phyloP scores from a whole-genome alignment of 495 filamentous ascomycete genomes.

The Aspergillus nanangensis region DNA sequence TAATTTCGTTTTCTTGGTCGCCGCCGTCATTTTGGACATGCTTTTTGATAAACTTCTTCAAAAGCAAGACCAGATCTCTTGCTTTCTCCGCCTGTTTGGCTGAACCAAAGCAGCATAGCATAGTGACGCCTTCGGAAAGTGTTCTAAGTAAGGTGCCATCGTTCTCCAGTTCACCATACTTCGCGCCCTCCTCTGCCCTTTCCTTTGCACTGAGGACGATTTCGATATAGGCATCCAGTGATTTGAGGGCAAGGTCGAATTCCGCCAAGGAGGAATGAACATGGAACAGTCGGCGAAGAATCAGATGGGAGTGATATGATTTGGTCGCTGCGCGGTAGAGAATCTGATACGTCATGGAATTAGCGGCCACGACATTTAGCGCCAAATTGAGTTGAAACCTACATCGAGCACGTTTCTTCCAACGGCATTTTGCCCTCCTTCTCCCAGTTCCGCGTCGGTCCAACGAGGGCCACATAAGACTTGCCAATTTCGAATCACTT shows the following conservation, averaged over 20 bases:
- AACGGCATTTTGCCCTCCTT: slow-evolving; percentile 68
- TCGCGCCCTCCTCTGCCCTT: slow-evolving; percentile 70
- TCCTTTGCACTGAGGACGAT: slow-evolving; percentile 78
- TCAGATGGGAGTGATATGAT: slow-evolving; percentile 86
- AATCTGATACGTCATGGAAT: slow-evolving; percentile 42
- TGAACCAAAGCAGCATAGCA: slow-evolving; percentile 78
- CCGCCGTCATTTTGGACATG: slow-evolving; percentile 30
- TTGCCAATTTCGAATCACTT: slow-evolving; percentile 80
- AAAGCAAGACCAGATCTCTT: slow-evolving; percentile 55
- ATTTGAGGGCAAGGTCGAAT: slow-evolving; percentile 79
- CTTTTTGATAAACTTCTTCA: slow-evolving; percentile 62
- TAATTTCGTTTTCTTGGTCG: slow-evolving; percentile 27
- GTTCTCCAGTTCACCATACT: slow-evolving; percentile 72
- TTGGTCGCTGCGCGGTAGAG: slow-evolving; percentile 85
- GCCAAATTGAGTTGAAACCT: slow-evolving; percentile 21
- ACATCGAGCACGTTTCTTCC: slow-evolving; percentile 69
- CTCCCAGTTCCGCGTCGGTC: slow-evolving; percentile 70
- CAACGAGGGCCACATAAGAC: slow-evolving; percentile 69
- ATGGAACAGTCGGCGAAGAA: slow-evolving; percentile 82
- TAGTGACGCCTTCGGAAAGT: slow-evolving; percentile 67
- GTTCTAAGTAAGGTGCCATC: slow-evolving; percentile 72
- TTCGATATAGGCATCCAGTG: slow-evolving; percentile 85
- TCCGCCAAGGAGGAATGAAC: slow-evolving; percentile 83
- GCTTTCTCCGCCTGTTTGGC: slow-evolving; percentile 73
- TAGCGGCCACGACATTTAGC: neutral